Conservation (phyloP, 495 filamentous ascomycete species). For the Lindgomyces ingoldianus region DNA sequence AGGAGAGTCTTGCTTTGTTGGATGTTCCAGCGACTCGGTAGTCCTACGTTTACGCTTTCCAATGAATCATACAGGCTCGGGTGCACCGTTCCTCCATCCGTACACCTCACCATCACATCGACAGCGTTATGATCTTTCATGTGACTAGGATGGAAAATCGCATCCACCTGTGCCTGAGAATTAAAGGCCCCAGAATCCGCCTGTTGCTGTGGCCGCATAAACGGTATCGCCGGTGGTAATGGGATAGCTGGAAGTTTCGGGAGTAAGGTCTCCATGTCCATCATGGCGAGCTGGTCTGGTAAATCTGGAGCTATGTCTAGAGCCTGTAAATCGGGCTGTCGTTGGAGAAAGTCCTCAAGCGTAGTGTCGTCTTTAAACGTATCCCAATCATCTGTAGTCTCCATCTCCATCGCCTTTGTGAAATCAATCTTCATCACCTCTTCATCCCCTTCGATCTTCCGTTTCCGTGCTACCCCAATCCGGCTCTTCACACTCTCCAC, state of each 20-base stretch:
- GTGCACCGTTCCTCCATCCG: constrained; percentile 75
- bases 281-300: constrained; percentile 72
- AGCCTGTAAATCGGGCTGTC: constrained; percentile 32
- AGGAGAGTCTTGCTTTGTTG: constrained; percentile 29
- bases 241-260: constrained; percentile 76
- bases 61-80: constrained; percentile 90
- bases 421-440: constrained; percentile 6
- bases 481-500: constrained; percentile 51
- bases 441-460: neutral
- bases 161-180: constrained; percentile 68
- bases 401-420: neutral
- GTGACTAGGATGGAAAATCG: constrained; percentile 63
- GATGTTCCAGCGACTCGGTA: constrained; percentile 32
- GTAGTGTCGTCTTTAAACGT: constrained; percentile 20
- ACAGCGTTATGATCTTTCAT: constrained; percentile 67
- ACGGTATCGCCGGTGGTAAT: constrained; percentile 23
- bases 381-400: constrained; percentile 28
- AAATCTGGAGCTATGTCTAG: constrained; percentile 55
- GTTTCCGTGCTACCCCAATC: constrained; percentile 40
- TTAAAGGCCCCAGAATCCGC: constrained; percentile 65
- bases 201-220: constrained; percentile 17
- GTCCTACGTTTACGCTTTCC: constrained; percentile 68
- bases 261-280: constrained; percentile 78
- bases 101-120: constrained; percentile 79
- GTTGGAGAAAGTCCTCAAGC: constrained; percentile 44